A percentile compares a stretch with the other conserved stretches of the same genome.
phyloP scores from a whole-genome alignment of 2,329 filamentous ascomycete species.

The Fusarium sp. region DNA sequence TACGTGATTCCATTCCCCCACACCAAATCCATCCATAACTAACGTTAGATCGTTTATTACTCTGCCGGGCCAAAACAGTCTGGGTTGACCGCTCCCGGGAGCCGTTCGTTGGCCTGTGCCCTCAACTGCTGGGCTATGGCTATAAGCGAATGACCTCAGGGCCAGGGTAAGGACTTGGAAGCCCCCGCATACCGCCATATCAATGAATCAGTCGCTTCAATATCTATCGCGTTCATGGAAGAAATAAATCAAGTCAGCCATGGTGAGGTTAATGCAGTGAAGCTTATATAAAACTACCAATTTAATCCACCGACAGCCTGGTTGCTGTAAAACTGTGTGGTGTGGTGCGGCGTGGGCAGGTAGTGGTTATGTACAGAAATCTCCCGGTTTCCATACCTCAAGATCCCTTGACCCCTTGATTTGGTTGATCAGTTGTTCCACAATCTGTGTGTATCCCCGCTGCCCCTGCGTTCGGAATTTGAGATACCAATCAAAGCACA shows the following conservation, averaged over 20 bases:
- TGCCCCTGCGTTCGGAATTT: constrained; percentile 14
- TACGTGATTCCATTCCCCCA: constrained; percentile 12
- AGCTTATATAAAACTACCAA: too few relatives aligned
- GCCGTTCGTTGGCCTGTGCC: not conserved
- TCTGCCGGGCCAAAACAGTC: constrained; percentile 1
- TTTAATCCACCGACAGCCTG: too few relatives aligned
- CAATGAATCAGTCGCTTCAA: not conserved
- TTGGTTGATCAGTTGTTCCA: constrained; percentile 6
- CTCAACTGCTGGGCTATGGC: not conserved
- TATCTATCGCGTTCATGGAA: too few relatives aligned
- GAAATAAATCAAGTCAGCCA: too few relatives aligned
- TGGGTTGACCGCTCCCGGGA: constrained; percentile 2
- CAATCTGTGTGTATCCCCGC: constrained; percentile 14
- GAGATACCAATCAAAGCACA: constrained; percentile 1
- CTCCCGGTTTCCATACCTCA: not conserved
- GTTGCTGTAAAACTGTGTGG: too few relatives aligned
- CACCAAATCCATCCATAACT: not conserved
- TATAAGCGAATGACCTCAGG: not conserved
- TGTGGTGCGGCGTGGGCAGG: too few relatives aligned
- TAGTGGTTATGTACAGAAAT: too few relatives aligned
- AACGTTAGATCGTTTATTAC: not conserved
- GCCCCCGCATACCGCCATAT: too few relatives aligned
- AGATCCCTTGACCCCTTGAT: not conserved
- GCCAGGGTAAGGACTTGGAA: too few relatives aligned
- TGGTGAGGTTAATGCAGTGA: too few relatives aligned